phyloP scores from a whole-genome alignment of 2,329 filamentous ascomycete species.

The Blumeriella jaapii region DNA sequence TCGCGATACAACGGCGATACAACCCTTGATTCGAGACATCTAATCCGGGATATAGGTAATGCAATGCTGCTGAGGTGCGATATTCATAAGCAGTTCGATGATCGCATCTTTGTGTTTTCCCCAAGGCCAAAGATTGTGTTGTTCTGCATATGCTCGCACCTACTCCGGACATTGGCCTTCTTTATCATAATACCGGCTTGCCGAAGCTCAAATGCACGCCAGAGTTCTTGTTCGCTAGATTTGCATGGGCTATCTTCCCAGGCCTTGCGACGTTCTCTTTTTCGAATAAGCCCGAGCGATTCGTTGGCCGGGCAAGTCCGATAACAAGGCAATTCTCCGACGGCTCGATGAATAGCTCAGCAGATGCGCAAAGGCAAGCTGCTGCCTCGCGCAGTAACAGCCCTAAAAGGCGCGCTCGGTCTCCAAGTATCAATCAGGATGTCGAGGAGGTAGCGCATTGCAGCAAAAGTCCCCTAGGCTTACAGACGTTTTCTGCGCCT shows the following conservation, averaged over 20 bases:
- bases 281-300: neutral
- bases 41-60: neutral
- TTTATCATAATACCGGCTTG: neutral
- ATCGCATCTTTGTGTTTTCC: neutral
- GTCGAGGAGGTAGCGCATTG: no score
- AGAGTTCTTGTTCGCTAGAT: neutral
- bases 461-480: no score
- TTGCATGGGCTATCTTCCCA: neutral
- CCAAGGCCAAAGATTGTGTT: neutral
- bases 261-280: neutral
- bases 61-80: neutral
- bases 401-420: neutral
- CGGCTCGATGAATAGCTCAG: neutral
- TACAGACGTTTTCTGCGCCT: no score
- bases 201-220: neutral
- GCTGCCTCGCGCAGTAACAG: neutral
- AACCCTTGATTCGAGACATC: neutral
- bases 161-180: neutral
- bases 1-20: neutral
- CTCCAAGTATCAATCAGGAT: no score
- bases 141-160: neutral
- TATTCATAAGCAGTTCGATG: neutral
- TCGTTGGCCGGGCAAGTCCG: neutral
- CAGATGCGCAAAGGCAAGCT: neutral
- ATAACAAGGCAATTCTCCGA: neutral